Evolutionary conservation across 176 grass and related monocot genomes (phyloP).

Genomic region (Oryza nivara): DNA sequence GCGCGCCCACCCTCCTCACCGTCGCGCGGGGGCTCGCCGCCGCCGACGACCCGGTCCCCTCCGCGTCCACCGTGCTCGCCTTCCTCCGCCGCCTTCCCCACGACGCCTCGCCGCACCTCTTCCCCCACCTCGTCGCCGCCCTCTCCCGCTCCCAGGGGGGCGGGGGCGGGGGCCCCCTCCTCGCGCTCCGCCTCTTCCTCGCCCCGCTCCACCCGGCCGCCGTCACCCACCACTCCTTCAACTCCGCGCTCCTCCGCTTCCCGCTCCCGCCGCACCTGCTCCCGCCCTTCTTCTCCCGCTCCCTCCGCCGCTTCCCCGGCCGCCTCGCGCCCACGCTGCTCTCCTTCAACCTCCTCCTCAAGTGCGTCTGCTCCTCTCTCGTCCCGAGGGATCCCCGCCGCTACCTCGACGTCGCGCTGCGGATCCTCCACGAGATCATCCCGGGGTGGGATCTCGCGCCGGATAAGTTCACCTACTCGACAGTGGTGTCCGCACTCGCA

Average conservation of each 20-base stretch:
- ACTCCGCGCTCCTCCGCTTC: slow-evolving; percentile 52
- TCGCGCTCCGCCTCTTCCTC: slow-evolving; percentile 58
- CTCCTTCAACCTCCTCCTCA: slow-evolving; percentile 85
- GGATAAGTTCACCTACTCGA: slow-evolving; percentile 94
- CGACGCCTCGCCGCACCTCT: slow-evolving; percentile 53
- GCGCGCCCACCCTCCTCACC: slow-evolving; percentile 61
- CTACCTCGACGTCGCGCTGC: slow-evolving; percentile 45
- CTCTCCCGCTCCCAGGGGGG: slow-evolving; percentile 43
- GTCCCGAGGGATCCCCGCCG: slow-evolving; percentile 18
- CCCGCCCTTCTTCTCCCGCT: slow-evolving; percentile 47
- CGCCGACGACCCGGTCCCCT: slow-evolving; percentile 33
- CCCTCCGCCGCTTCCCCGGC: slow-evolving; percentile 48
- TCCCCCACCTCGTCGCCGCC: slow-evolving; percentile 66
- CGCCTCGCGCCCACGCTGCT: slow-evolving; percentile 54
- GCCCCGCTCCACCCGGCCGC: slow-evolving; percentile 30
- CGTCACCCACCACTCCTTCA: slow-evolving; percentile 49
- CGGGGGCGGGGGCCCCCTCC: slow-evolving; percentile 11
- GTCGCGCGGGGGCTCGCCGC: slow-evolving; percentile 48
- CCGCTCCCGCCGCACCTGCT: slow-evolving; percentile 56
- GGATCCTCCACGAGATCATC: slow-evolving; percentile 52
- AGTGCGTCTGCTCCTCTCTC: slow-evolving; percentile 53
- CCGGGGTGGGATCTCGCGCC: slow-evolving; percentile 57
- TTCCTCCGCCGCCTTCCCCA: slow-evolving; percentile 52
- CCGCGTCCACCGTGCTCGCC: slow-evolving; percentile 39
- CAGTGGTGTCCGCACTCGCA: slow-evolving; percentile 56